A percentile compares a stretch with the other conserved stretches of the same genome.
Evolutionary conservation across 352 stramenopile genomes (phyloP).

Genomic region (Phytophthora uliginosa): DNA sequence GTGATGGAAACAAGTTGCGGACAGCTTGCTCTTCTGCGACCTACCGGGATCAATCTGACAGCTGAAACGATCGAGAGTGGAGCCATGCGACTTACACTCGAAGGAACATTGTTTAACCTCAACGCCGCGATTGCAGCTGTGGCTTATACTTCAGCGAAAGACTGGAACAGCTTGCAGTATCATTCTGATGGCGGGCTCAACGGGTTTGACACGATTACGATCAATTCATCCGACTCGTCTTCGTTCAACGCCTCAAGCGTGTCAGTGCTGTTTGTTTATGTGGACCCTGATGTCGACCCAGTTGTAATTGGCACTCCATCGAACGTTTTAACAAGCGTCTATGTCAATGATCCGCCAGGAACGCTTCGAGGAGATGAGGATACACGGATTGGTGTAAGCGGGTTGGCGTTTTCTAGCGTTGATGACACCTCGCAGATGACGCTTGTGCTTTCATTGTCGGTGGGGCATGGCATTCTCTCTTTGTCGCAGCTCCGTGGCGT

Average conservation of each 20-base stretch:
- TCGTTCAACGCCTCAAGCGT: slow-evolving; percentile 47
- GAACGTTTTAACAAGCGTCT: slow-evolving; percentile 44
- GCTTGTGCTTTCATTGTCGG: slow-evolving; percentile 41
- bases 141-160: slow-evolving; percentile 57
- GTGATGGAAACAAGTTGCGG: slow-evolving; percentile 45
- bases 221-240: slow-evolving; percentile 48
- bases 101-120: slow-evolving; percentile 48
- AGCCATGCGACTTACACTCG: slow-evolving; percentile 34
- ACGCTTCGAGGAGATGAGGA: slow-evolving; percentile 63
- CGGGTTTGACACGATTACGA: slow-evolving; percentile 57
- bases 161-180: slow-evolving; percentile 78
- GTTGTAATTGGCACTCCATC: slow-evolving; percentile 38
- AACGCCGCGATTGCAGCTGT: slow-evolving; percentile 56
- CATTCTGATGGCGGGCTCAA: slow-evolving; percentile 37
- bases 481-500: slow-evolving; percentile 27
- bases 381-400: slow-evolving; percentile 35
- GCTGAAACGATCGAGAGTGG: slow-evolving; percentile 15
- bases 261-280: slow-evolving; percentile 46
- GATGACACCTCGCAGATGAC: slow-evolving; percentile 52
- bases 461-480: slow-evolving; percentile 35
- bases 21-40: slow-evolving; percentile 46
- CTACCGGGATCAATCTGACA: slow-evolving; percentile 20
- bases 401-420: slow-evolving; percentile 52
- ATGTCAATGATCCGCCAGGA: slow-evolving; percentile 27
- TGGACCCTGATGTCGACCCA: slow-evolving; percentile 39